These are phyloP conservation scores for Crucibulum laeve DNA, from an alignment of 768 basidiomycete genomes.

Conservation along the genomic window DNA sequence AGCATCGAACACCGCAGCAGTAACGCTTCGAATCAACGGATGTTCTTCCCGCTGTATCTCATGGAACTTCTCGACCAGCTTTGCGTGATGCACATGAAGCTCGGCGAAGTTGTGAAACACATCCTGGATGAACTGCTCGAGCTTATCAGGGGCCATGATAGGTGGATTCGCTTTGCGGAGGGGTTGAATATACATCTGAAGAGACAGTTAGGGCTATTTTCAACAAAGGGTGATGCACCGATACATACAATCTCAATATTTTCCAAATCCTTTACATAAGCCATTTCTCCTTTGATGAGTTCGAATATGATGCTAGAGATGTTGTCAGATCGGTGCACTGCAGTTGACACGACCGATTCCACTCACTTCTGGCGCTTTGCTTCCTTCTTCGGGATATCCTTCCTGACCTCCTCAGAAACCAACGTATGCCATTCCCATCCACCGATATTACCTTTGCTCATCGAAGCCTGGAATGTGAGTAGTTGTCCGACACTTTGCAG, in stretches of 20 bases:
- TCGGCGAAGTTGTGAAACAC: conserved; percentile 88
- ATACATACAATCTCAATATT: conserved; percentile 68
- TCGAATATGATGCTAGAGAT: conserved; percentile 79
- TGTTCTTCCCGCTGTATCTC: conserved; percentile 88
- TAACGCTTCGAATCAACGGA: conserved; percentile 73
- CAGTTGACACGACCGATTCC: background rate
- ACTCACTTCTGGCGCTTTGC: conserved; percentile 81
- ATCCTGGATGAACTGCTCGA: conserved; percentile 77
- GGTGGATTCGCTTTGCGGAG: conserved; percentile 71
- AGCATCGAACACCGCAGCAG: conserved; percentile 81
- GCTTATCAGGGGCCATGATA: conserved; percentile 65
- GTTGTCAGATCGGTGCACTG: background rate
- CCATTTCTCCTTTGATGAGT: conserved; percentile 93
- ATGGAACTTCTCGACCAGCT: conserved; percentile 75
- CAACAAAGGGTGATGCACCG: background rate
- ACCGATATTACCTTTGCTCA: conserved; percentile 73
- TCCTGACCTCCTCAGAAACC: conserved; percentile 62
- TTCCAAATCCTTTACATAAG: conserved; percentile 88
- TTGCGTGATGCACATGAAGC: conserved; percentile 68
- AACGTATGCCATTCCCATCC: conserved; percentile 93
- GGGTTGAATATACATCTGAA: conserved; percentile 78
- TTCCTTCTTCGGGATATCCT: conserved; percentile 65
- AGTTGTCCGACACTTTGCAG: conserved; percentile 79
- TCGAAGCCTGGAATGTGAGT: conserved; percentile 86
- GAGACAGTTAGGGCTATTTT: conserved; percentile 3